Evolutionary conservation across 257 asterid genomes (phyloP).

Genomic region (Coffea eugenioides): DNA sequence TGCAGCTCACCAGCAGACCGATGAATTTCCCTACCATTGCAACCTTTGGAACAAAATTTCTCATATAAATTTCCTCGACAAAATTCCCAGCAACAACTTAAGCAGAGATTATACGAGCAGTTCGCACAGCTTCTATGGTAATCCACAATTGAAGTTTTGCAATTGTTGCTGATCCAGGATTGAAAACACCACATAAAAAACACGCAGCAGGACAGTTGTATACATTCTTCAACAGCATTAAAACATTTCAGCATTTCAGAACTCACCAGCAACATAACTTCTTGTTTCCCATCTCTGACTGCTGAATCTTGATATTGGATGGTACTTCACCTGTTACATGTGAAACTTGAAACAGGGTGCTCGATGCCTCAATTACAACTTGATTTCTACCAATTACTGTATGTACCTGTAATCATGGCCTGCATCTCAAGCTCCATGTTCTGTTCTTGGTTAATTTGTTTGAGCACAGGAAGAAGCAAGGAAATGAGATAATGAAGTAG

Average conservation of each 20-base stretch:
- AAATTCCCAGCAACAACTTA: conserved; percentile 74
- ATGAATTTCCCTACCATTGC: conserved; percentile 47
- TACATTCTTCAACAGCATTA: conserved; percentile 18
- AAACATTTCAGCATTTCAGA: conserved; percentile 20
- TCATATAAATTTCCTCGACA: conserved; percentile 37
- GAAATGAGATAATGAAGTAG: conserved; percentile 67
- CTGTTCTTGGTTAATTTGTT: conserved; percentile 65
- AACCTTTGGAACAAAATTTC: conserved; percentile 33
- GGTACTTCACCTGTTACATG: conserved; percentile 51
- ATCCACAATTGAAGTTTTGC: conserved; percentile 72
- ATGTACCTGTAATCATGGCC: conserved; percentile 64
- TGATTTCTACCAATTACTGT: background rate
- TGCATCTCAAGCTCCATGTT: conserved; percentile 64
- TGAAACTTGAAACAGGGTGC: conserved; percentile 10
- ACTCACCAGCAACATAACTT: conserved; percentile 65
- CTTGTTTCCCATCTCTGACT: conserved; percentile 35
- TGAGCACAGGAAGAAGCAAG: conserved; percentile 80
- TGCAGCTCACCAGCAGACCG: conserved; percentile 39
- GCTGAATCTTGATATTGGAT: conserved; percentile 54
- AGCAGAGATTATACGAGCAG: conserved; percentile 83
- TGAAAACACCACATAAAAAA: conserved; percentile 27
- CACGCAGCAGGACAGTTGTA: conserved; percentile 20
- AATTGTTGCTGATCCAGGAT: conserved; percentile 62
- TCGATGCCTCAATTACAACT: too few relatives aligned
- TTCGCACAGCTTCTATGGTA: conserved; percentile 84